Conservation (phyloP, 345 rosid genomes). For the Brassica incana region DNA sequence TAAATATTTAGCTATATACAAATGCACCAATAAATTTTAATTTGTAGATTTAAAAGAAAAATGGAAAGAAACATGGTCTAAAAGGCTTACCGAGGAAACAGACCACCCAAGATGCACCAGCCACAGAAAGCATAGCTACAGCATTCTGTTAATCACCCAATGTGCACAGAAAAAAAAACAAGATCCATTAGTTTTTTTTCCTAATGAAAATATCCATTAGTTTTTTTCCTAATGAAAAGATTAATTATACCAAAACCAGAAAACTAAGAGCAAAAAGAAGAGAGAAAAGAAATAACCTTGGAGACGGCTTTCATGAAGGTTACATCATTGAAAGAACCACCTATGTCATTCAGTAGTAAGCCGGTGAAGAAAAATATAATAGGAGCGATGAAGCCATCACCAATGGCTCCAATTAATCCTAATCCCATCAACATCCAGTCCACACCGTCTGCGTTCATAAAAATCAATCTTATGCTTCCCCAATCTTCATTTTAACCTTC, state of each 20-base stretch:
- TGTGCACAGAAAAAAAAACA: background rate
- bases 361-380: constrained; percentile 43
- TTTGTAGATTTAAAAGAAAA: background rate
- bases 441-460: constrained; percentile 62
- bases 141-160: background rate
- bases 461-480: constrained; percentile 49
- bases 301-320: constrained; percentile 43
- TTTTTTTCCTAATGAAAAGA: no score
- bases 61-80: background rate
- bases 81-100: background rate
- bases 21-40: background rate
- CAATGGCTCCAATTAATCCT: constrained; percentile 63
- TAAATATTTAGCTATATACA: background rate
- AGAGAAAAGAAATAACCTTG: constrained; percentile 43
- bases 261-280: background rate
- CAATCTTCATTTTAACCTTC: constrained; percentile 20
- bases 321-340: constrained; percentile 32
- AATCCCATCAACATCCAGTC: constrained; percentile 62
- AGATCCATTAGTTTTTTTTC: background rate
- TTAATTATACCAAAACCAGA: background rate
- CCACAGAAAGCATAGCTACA: background rate
- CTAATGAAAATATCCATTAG: no score
- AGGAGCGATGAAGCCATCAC: constrained; percentile 73
- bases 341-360: constrained; percentile 60
- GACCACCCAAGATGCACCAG: background rate